Evolutionary conservation across 176 grass and related monocot genomes (phyloP).

Genomic region (Triticum aestivum): DNA sequence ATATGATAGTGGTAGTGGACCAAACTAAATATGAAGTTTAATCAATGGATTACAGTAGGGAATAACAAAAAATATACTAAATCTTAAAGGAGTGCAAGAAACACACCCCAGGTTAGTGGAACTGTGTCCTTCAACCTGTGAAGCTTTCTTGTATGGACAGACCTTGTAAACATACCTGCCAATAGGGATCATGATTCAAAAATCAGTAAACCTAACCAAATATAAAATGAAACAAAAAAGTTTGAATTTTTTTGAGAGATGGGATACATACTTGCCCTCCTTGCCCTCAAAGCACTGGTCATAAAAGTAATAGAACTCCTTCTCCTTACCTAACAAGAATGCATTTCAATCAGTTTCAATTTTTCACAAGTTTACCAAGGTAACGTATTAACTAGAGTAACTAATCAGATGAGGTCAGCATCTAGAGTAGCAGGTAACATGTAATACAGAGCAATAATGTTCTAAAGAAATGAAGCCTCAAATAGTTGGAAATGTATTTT

Average conservation of each 20-base stretch:
- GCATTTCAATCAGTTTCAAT: constrained; percentile 19
- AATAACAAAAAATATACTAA: constrained; percentile 18
- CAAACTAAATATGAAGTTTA: constrained; percentile 10
- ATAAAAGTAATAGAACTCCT: constrained; percentile 96
- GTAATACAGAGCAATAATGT: neutral
- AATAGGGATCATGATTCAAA: constrained; percentile 27
- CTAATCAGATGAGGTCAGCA: neutral
- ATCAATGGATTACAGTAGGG: neutral
- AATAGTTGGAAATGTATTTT: neutral
- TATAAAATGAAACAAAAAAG: constrained; percentile 5
- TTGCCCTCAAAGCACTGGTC: constrained; percentile 91
- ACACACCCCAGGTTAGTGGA: constrained; percentile 88
- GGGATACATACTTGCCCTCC: constrained; percentile 83
- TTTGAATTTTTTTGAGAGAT: neutral
- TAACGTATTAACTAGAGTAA: neutral
- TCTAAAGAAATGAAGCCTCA: constrained; percentile 18
- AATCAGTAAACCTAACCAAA: neutral
- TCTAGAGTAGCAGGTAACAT: constrained; percentile 10
- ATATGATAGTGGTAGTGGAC: neutral
- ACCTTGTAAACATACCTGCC: constrained; percentile 91
- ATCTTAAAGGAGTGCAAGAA: constrained; percentile 24
- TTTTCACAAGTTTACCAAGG: neutral
- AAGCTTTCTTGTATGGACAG: constrained; percentile 90
- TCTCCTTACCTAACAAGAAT: constrained; percentile 80
- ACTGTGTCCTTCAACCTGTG: constrained; percentile 93